Evolutionary conservation across 1,284 basidiomycete genomes (phyloP).

Genomic region (Sparassis latifolia): DNA sequence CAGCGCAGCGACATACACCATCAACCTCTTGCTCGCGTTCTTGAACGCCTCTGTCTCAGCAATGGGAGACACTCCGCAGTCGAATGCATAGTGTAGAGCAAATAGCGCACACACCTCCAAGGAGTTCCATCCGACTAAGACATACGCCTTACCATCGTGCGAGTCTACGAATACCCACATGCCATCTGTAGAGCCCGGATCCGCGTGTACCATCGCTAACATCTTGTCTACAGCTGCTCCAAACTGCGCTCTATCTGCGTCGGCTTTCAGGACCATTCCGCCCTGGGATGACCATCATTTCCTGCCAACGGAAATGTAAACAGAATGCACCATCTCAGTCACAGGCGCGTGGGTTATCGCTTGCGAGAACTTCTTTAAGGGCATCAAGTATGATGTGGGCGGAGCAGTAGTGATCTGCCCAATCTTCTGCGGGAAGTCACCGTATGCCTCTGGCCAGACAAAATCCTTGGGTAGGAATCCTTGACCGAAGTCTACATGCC

Average conservation of each 20-base stretch:
- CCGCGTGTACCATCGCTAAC: background rate
- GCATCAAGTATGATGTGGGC: background rate
- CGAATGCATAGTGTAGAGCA: too few relatives aligned
- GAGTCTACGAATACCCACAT: background rate
- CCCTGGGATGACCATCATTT: background rate
- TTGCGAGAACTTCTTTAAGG: background rate
- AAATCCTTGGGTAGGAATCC: slow-evolving; percentile 4
- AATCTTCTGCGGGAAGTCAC: slow-evolving; percentile 1
- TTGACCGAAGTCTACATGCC: slow-evolving; percentile 1
- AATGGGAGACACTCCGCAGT: too few relatives aligned
- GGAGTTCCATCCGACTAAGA: slow-evolving; percentile 1
- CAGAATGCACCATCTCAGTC: slow-evolving; percentile 1
- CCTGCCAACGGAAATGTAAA: background rate
- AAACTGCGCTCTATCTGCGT: background rate
- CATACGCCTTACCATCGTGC: background rate
- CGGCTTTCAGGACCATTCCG: background rate
- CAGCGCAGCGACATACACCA: too few relatives aligned
- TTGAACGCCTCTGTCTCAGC: too few relatives aligned
- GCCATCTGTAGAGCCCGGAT: background rate
- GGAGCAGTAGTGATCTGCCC: background rate
- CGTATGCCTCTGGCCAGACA: slow-evolving; percentile 5
- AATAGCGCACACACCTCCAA: background rate
- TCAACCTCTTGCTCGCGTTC: too few relatives aligned
- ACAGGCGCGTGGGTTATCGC: background rate
- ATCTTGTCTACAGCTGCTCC: background rate